phyloP scores from a whole-genome alignment of 108 stramenopile genomes.

The Skeletonema marinoi region DNA sequence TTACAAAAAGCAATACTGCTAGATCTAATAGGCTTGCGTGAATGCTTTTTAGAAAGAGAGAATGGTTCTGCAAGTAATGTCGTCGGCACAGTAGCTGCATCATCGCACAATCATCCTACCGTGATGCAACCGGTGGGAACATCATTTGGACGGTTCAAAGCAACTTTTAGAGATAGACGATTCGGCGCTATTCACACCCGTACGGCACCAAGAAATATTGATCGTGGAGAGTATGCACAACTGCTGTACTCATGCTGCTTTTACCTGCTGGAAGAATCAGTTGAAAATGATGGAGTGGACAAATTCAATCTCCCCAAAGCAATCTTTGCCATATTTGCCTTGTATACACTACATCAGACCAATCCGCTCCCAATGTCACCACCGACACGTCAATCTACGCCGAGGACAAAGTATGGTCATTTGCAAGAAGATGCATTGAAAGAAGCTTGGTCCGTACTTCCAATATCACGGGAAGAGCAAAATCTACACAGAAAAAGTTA shows the following conservation, averaged over 20 bases:
- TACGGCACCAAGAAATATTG: constrained; percentile 30
- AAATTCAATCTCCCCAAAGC: constrained; percentile 7
- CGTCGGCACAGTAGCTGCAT: neutral
- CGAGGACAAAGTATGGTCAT: constrained; percentile 10
- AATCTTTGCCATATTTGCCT: constrained; percentile 29
- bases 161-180: constrained; percentile 14
- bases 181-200: constrained; percentile 42
- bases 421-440: constrained; percentile 3
- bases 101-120: constrained; percentile 3
- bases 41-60: constrained; percentile 5
- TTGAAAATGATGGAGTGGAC: neutral
- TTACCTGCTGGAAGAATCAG: constrained; percentile 29
- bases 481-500: constrained; percentile 18
- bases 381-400: neutral
- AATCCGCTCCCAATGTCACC: constrained; percentile 34
- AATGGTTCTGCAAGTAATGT: neutral
- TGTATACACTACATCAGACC: constrained; percentile 39
- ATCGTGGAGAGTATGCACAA: constrained; percentile 41
- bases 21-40: constrained; percentile 22
- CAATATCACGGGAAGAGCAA: constrained; percentile 25
- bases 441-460: constrained; percentile 28
- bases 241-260: constrained; percentile 37
- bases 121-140: neutral
- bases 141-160: constrained; percentile 27
- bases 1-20: constrained; percentile 36